Evolutionary conservation across 129 eudicot species (phyloP), one percentile per base, ranked within the genome.

Genomic region (Ambrosia artemisiifolia): DNA sequence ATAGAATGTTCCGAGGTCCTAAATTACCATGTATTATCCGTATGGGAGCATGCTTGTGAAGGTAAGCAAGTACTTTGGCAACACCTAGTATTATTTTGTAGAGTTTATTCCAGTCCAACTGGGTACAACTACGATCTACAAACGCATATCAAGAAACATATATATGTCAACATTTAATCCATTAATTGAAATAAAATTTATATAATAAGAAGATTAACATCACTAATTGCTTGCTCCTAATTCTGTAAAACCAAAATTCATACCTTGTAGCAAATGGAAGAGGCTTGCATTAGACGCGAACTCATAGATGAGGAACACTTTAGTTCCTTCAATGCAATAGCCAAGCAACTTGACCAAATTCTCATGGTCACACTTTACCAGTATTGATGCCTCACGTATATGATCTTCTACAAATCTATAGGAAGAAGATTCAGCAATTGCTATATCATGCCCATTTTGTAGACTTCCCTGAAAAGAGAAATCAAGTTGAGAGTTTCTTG

Each of bases 61-160:
- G 77, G 69, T 72, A 72, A 16, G 46, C 17, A 72, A 72, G 76
- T 44, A 11, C 76, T 16, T 59, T 59, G 5, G 76, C 76, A 72
- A 72, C 76, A 57, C 67, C 68, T n/a, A 59, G 34, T 59, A 72
- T 28, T 59, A 72, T 43, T 33, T 19, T 59, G 47, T 72, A 44
- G 11, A 28, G 69, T 12, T 72, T 30, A 60, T 72, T 60, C 69
- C 77, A 72, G 30, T 46, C 77, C 68, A 72, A 60, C 16, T 2
- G 12, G 30, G 47, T 46, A 46, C 35, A 14, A 11, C 0, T 2
- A 60, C 19, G 34, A 60, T 59, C 77, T 72, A 46, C 47, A 59
- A 60, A 72, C 11, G 32, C 32, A 43, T n/a, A n/a, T n/a, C 60
- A 69, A 48, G 9, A 67, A 48, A 68, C 6, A 16, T 4, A 69